Conservation (phyloP, 1,284 basidiomycete genomes). For the Ceratobasidium sp. region DNA sequence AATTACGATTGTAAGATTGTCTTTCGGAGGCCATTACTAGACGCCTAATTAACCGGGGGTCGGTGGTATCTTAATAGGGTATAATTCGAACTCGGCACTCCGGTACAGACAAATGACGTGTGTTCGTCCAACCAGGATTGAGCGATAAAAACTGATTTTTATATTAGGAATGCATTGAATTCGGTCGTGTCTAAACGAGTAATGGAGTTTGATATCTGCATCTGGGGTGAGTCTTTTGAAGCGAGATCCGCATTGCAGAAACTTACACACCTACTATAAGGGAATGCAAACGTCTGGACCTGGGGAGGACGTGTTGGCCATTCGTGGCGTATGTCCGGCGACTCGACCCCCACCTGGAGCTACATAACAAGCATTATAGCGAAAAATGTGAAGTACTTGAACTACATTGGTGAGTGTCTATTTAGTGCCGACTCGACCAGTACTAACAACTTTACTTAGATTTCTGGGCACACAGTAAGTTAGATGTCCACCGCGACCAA, state of each 20-base stretch:
- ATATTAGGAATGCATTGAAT: conserved; percentile 14
- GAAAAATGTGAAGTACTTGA: conserved; percentile 55
- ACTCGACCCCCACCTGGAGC: conserved; percentile 59
- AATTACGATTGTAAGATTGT: conserved; percentile 48
- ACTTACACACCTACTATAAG: neutral
- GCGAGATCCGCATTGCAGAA: neutral
- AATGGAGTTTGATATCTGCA: conserved; percentile 59
- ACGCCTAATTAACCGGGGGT: neutral
- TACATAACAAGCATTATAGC: conserved; percentile 58
- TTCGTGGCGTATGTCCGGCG: conserved; percentile 64
- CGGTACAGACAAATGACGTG: conserved; percentile 65
- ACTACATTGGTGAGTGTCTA: conserved; percentile 41
- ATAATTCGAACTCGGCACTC: conserved; percentile 65
- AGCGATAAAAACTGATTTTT: neutral
- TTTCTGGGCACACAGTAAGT: conserved; percentile 59
- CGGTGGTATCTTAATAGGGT: conserved; percentile 43
- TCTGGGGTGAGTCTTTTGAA: conserved; percentile 55
- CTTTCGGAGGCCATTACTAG: too few relatives aligned
- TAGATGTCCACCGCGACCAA: neutral
- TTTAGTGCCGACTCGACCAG: too few relatives aligned
- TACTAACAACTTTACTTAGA: conserved; percentile 47
- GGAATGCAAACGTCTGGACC: conserved; percentile 57
- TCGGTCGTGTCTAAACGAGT: conserved; percentile 47
- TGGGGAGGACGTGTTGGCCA: conserved; percentile 66
- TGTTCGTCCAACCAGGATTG: conserved; percentile 42